Conservation (phyloP, 106 monocot species). For the Agapanthus africanus region DNA sequence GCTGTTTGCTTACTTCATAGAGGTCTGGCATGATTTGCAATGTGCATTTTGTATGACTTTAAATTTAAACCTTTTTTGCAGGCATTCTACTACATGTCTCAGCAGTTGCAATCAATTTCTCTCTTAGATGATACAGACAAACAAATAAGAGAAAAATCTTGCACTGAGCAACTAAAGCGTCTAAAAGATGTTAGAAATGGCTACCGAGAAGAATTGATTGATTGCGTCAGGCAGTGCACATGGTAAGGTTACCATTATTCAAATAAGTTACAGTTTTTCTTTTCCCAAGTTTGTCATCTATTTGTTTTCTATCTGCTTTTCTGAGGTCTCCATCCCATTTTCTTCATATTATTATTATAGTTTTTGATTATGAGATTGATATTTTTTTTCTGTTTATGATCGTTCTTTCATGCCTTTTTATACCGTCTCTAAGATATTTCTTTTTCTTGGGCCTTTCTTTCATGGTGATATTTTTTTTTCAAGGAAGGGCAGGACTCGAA, state of each 20-base stretch:
- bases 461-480: no score
- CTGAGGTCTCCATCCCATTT: neutral
- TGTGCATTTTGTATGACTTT: slow-evolving; percentile 1
- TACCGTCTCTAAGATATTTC: no score
- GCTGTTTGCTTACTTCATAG: neutral
- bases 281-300: neutral
- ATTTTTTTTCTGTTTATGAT: neutral
- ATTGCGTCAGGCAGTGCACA: slow-evolving; percentile 78
- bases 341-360: neutral
- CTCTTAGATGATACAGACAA: slow-evolving; percentile 90
- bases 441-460: no score
- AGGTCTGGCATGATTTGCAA: neutral
- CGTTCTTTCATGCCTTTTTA: no score
- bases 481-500: no score
- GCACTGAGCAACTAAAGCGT: slow-evolving; percentile 69
- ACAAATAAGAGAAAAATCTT: slow-evolving; percentile 87
- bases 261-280: neutral
- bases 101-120: slow-evolving; percentile 73
- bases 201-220: slow-evolving; percentile 85
- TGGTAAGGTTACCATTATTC: slow-evolving; percentile 40
- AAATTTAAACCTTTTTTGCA: slow-evolving; percentile 20
- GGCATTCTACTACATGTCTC: slow-evolving; percentile 97
- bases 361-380: neutral
- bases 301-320: neutral
- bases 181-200: slow-evolving; percentile 83